phyloP scores from a whole-genome alignment of 495 filamentous ascomycete species.

The Neurospora sp. region DNA sequence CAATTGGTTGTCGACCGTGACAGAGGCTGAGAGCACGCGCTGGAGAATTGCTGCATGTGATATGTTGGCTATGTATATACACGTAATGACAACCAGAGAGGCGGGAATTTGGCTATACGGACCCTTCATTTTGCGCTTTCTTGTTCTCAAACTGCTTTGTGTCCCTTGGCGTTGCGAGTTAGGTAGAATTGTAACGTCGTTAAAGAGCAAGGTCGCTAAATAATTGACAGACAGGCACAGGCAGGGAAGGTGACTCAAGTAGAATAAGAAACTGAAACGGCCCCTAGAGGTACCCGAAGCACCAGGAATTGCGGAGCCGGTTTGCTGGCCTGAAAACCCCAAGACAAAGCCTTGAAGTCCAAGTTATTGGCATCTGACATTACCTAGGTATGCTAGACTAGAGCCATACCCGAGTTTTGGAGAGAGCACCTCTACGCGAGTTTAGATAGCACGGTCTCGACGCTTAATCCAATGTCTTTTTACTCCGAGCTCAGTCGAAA shows the following conservation, averaged over 20 bases:
- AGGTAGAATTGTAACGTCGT: background rate
- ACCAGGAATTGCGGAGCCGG: background rate
- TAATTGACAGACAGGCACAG: background rate
- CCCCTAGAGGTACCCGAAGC: background rate
- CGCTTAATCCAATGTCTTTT: background rate
- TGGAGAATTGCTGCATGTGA: constrained; percentile 70
- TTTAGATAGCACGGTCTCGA: background rate
- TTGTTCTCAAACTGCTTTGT: background rate
- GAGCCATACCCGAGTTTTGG: background rate
- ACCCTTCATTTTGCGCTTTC: constrained; percentile 20
- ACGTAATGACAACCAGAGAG: constrained; percentile 3
- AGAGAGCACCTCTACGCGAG: background rate
- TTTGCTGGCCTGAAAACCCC: background rate
- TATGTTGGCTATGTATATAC: background rate
- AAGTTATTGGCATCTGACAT: background rate
- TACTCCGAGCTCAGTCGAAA: background rate
- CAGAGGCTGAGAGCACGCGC: constrained; percentile 92
- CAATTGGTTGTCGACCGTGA: constrained; percentile 85
- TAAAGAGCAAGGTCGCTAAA: background rate
- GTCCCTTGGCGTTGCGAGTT: background rate
- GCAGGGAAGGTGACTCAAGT: background rate
- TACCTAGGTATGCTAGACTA: background rate
- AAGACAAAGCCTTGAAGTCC: background rate
- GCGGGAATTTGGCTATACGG: background rate
- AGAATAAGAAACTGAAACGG: background rate